Evolutionary conservation across 306 rosid genomes (phyloP).

Genomic region (Cucurbita pepo): DNA sequence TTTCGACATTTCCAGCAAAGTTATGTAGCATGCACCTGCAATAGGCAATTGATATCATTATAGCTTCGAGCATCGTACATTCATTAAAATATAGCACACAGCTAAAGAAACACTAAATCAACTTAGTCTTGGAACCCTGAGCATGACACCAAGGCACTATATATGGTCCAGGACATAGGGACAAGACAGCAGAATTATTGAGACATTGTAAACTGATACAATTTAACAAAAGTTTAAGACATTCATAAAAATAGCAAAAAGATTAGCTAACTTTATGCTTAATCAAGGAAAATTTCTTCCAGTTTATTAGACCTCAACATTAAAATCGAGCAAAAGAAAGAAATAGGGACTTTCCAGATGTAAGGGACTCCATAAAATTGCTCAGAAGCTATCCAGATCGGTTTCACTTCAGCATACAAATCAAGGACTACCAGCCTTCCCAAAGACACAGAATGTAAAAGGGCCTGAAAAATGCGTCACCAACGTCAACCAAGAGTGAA

Average conservation of each 20-base stretch:
- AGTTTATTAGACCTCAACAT: neutral
- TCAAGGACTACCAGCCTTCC: slow-evolving; percentile 88
- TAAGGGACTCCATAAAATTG: slow-evolving; percentile 86
- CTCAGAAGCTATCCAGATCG: slow-evolving; percentile 62
- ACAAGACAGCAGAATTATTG: neutral
- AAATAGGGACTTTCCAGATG: slow-evolving; percentile 58
- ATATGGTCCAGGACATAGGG: neutral
- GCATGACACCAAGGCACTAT: neutral
- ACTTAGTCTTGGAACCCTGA: neutral
- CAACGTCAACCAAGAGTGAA: slow-evolving; percentile 8
- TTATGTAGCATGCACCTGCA: slow-evolving; percentile 96
- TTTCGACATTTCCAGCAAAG: slow-evolving; percentile 77
- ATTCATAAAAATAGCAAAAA: neutral
- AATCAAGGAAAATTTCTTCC: neutral
- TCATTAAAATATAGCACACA: neutral
- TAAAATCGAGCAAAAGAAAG: neutral
- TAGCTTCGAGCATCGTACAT: neutral
- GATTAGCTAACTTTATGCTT: neutral
- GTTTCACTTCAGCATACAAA: slow-evolving; percentile 85
- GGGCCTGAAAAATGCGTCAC: slow-evolving; percentile 46
- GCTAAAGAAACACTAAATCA: neutral
- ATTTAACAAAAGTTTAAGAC: neutral
- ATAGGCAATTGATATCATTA: slow-evolving; percentile 5
- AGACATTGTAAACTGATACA: neutral
- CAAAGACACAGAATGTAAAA: slow-evolving; percentile 63